These are phyloP conservation scores for Cadophora sp. DNA, from an alignment of 2,329 filamentous ascomycete genomes.

Conservation along the genomic window DNA sequence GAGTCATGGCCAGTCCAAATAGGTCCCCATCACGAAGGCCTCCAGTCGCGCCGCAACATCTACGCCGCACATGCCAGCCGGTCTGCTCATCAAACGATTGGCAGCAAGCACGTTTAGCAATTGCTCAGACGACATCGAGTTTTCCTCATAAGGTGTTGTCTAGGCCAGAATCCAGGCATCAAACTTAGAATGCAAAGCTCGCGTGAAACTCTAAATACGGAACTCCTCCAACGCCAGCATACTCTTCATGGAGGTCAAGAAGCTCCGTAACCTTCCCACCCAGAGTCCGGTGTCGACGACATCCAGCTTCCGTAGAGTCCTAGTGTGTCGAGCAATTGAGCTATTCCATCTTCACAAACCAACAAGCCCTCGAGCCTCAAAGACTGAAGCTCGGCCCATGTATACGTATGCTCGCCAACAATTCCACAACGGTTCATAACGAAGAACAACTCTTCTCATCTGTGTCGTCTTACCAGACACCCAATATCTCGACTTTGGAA, in stretches of 20 bases:
- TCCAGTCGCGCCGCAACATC: background rate
- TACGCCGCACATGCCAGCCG: background rate
- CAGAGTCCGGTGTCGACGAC: background rate
- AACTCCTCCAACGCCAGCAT: background rate
- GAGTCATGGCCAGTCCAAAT: background rate
- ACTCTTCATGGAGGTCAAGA: background rate
- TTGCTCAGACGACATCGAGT: background rate
- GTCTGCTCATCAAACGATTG: background rate
- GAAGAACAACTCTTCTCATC: background rate
- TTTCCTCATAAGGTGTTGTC: background rate
- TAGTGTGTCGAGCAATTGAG: background rate
- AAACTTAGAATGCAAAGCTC: background rate
- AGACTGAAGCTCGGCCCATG: background rate
- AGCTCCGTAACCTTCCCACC: background rate
- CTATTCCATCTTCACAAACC: background rate
- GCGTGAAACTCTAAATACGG: background rate
- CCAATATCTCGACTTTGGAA: no score
- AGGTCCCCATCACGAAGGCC: background rate
- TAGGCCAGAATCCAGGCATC: background rate
- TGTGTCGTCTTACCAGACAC: no score
- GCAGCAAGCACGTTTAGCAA: background rate
- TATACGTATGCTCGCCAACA: background rate
- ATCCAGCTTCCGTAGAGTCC: background rate
- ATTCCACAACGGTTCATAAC: background rate
- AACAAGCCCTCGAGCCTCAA: background rate